These are phyloP conservation scores for Ceratocystis papillata DNA, from an alignment of 2,329 filamentous ascomycete species.

Conservation along the genomic window DNA sequence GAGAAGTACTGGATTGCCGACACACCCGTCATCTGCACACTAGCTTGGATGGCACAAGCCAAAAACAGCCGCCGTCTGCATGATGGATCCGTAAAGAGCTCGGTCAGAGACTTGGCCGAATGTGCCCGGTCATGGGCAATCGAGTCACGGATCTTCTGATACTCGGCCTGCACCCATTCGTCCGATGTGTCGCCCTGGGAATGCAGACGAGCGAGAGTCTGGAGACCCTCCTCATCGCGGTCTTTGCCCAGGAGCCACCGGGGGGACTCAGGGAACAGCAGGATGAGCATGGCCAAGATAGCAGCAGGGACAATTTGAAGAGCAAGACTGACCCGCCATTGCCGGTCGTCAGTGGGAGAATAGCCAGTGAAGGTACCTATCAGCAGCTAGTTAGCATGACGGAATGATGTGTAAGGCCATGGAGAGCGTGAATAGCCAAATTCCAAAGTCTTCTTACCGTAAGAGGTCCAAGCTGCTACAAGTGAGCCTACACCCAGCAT, in stretches of 20 bases:
- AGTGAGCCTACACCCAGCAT: slow-evolving; percentile 70
- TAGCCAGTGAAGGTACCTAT: slow-evolving; percentile 31
- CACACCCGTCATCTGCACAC: slow-evolving; percentile 66
- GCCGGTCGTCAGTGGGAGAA: slow-evolving; percentile 28
- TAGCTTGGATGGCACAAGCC: slow-evolving; percentile 57
- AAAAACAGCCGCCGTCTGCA: slow-evolving; percentile 63
- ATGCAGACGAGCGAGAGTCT: slow-evolving; percentile 58
- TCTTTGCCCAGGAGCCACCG: slow-evolving; percentile 68
- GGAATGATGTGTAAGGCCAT: background rate
- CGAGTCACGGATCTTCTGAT: slow-evolving; percentile 54
- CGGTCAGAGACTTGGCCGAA: slow-evolving; percentile 57
- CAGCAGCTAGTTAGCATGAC: slow-evolving; percentile 1
- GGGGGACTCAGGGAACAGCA: slow-evolving; percentile 58
- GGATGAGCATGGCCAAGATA: slow-evolving; percentile 53
- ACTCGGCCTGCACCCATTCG: slow-evolving; percentile 62
- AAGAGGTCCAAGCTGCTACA: slow-evolving; percentile 62
- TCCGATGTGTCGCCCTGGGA: slow-evolving; percentile 55
- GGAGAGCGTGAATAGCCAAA: slow-evolving; percentile 25
- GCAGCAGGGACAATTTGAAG: slow-evolving; percentile 61
- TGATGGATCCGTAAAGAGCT: slow-evolving; percentile 52
- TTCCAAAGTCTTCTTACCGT: slow-evolving; percentile 38
- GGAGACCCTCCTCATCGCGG: slow-evolving; percentile 51
- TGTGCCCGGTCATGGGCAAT: slow-evolving; percentile 57
- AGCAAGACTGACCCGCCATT: slow-evolving; percentile 42
- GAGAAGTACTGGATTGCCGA: slow-evolving; percentile 67